Base-by-base conservation (phyloP, 2,329 filamentous ascomycete species). In the Monosporascus sp. region DNA sequence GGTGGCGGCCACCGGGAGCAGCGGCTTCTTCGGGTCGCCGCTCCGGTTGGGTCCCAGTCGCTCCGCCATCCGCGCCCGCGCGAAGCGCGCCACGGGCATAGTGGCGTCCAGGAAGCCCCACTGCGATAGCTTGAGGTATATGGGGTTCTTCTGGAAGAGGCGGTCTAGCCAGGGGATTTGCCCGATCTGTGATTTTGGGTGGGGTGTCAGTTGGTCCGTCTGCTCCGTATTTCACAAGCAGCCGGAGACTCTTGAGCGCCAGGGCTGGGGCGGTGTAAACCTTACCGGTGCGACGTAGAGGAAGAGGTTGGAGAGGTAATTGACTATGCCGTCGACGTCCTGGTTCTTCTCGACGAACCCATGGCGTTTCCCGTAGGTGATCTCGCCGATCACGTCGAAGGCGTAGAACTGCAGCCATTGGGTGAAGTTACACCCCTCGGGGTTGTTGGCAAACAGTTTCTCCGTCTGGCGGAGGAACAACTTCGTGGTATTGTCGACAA, bases 361-460 rank as follows among this genome's bases (percentile, higher is more conserved):
- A 54, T 91, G 79, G 0, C 86, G 78, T 66, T 89, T 89, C 66
- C 82, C 85, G 71, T 89, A 91, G 0, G 87, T 91, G 63, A 91
- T 81, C 56, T 89, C 85, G 6, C 87, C 87, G 57, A 91, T 91
- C 15, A 91, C 88, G 64, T 92, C 89, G 63, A 92, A 92, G 0
- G 89, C 89, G 60, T 89, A 91, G 65, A 85, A 91, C 63, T 92
- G 88, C 53, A 92, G 72, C 88, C 88, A 91, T 53, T 77, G 74
- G 1, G 83, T 82, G 52, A 90, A 86, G 63, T 89, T 81, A 63
- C 85, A 88, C 24, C 70, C 68, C 8, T 68, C 60, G 1, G 60
- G 53, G 24, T 73, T 71, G 22, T 68, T 64, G n/a, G 74, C 77
- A 58, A 77, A 87, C 3, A 85, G 64, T 2, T 74, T 72, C 57